Percentiles rank a stretch among this genome's conserved stretches.
Conservation (phyloP, 108 stramenopile genomes). For the Skeletonema costatum region DNA sequence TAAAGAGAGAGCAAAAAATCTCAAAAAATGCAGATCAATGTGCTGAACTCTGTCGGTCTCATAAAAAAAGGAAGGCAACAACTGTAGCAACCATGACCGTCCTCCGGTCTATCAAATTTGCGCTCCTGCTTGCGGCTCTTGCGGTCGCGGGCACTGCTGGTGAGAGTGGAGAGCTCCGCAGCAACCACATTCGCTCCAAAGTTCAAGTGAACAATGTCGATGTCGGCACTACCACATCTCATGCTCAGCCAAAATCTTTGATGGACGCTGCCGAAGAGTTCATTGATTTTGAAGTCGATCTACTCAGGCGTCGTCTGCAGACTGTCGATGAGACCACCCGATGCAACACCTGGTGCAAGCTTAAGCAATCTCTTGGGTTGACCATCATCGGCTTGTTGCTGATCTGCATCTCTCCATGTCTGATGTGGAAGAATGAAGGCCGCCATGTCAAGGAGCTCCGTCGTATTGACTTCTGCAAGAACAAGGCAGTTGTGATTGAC, state of each 20-base stretch:
- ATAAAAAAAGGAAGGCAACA: too few species aligned
- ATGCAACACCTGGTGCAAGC: constrained; percentile 47
- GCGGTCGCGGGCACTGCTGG: not conserved
- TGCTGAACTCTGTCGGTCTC: too few species aligned
- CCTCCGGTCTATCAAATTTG: not conserved
- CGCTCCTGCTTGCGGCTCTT: not conserved
- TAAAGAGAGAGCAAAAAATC: too few species aligned
- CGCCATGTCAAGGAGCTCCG: constrained; percentile 51
- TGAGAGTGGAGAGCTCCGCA: not conserved
- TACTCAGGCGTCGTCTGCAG: not conserved
- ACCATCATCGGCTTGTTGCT: constrained; percentile 48
- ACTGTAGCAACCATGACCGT: not conserved
- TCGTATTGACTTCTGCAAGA: constrained; percentile 57
- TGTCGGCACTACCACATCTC: not conserved
- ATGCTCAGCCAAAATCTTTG: not conserved
- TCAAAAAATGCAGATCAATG: too few species aligned
- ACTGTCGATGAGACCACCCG: not conserved
- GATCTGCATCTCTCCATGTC: constrained; percentile 45
- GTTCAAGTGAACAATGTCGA: not conserved
- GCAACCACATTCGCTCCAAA: not conserved
- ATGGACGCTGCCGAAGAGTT: not conserved
- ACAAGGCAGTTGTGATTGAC: constrained; percentile 48
- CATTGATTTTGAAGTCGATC: not conserved
- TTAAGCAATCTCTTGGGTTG: constrained; percentile 48
- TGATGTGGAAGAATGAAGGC: constrained; percentile 65